These are phyloP conservation scores for Flaveria bidentis DNA, from an alignment of 129 eudicot species.

Conservation along the genomic window DNA sequence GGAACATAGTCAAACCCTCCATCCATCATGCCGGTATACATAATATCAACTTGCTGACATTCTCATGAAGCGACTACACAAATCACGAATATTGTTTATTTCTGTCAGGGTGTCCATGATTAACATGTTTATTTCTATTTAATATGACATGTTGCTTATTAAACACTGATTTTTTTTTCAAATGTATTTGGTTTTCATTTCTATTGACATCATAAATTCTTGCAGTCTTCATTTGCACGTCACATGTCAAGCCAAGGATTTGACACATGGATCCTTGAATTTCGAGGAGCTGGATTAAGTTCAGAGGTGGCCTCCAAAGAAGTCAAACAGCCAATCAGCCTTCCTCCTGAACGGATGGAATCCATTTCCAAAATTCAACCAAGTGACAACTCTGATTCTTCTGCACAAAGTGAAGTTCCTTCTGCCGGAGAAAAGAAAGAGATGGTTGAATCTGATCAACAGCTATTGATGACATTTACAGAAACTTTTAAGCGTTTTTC, in stretches of 20 bases:
- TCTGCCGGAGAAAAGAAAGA: constrained; percentile 38
- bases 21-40: not conserved
- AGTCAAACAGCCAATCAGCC: constrained; percentile 39
- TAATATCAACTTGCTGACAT: not conserved
- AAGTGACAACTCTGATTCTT: constrained; percentile 27
- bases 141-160: constrained; percentile 4
- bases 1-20: not conserved
- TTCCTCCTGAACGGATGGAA: constrained; percentile 38
- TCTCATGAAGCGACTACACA: not conserved
- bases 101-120: not conserved
- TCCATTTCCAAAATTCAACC: constrained; percentile 12
- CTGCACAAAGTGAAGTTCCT: constrained; percentile 31
- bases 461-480: constrained; percentile 46
- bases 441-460: constrained; percentile 44
- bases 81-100: not conserved
- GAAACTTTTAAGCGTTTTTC: constrained; percentile 52
- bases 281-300: constrained; percentile 89
- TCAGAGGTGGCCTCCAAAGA: constrained; percentile 36
- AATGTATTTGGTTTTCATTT: constrained; percentile 10
- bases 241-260: constrained; percentile 78
- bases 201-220: constrained; percentile 27
- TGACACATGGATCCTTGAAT: constrained; percentile 85
- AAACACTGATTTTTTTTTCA: not conserved
- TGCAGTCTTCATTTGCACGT: constrained; percentile 85
- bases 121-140: not conserved